These are phyloP conservation scores for Elongisporangium prolatum DNA, from an alignment of 352 stramenopile genomes.

Conservation along the genomic window DNA sequence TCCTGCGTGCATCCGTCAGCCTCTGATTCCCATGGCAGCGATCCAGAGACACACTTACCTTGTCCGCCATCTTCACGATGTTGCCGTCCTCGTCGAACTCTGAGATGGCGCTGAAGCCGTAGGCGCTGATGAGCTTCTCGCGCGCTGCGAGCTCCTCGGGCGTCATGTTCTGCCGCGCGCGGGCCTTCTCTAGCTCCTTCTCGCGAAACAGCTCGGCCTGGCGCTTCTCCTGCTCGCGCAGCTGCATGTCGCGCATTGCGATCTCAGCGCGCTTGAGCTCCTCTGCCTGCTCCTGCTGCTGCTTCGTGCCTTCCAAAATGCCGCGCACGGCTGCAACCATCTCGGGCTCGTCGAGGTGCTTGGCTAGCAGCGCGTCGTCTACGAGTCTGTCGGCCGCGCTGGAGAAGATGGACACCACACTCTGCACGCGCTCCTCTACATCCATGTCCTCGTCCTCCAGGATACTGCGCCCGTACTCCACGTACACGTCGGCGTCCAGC, in stretches of 20 bases:
- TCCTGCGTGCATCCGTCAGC: constrained; percentile 16
- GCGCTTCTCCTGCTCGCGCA: constrained; percentile 54
- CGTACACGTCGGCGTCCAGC: constrained; percentile 73
- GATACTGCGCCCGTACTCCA: constrained; percentile 66
- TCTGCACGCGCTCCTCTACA: constrained; percentile 64
- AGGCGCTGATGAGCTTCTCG: constrained; percentile 78
- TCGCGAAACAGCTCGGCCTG: constrained; percentile 51
- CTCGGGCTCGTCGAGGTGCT: constrained; percentile 25
- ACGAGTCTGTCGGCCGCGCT: constrained; percentile 52
- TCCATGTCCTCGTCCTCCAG: constrained; percentile 69
- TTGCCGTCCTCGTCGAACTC: constrained; percentile 85
- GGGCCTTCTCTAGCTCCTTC: constrained; percentile 54
- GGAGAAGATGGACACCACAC: constrained; percentile 55
- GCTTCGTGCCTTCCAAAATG: constrained; percentile 28
- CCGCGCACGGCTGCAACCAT: constrained; percentile 55
- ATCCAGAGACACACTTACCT: constrained; percentile 21
- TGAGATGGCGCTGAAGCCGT: constrained; percentile 72
- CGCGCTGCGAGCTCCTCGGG: constrained; percentile 57
- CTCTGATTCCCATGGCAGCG: not conserved
- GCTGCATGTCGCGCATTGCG: constrained; percentile 46
- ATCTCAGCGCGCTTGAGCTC: constrained; percentile 35
- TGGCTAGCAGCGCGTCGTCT: constrained; percentile 26
- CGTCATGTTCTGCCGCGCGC: constrained; percentile 73
- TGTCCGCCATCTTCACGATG: constrained; percentile 70
- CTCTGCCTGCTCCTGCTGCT: constrained; percentile 27